Conservation (phyloP, 2,329 filamentous ascomycete genomes). For the Monosporascus sp. region DNA sequence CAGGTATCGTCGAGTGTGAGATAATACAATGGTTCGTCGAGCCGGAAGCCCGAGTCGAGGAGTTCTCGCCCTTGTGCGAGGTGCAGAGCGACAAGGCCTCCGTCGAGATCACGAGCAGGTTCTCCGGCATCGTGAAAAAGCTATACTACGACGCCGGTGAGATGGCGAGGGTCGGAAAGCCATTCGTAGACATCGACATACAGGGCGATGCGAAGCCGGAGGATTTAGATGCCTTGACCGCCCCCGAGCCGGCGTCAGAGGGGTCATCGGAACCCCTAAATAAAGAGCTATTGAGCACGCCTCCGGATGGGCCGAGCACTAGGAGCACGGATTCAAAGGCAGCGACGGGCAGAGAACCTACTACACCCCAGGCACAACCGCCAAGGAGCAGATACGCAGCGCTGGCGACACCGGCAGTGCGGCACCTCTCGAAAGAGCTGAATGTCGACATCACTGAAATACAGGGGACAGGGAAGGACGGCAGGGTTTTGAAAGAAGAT, state of each 20-base stretch:
- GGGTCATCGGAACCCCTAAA: conserved; percentile 20
- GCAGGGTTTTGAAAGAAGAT: conserved; percentile 88
- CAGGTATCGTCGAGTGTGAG: conserved; percentile 96
- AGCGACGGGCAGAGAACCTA: conserved; percentile 3
- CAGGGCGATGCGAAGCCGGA: conserved; percentile 66
- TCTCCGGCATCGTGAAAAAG: conserved; percentile 92
- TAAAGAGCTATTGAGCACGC: conserved; percentile 14
- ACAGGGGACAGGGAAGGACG: conserved; percentile 81
- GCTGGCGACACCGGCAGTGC: conserved; percentile 86
- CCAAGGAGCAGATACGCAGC: conserved; percentile 61
- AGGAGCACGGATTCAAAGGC: conserved; percentile 5
- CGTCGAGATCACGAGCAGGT: conserved; percentile 89
- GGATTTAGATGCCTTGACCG: conserved; percentile 41
- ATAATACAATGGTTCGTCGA: conserved; percentile 99
- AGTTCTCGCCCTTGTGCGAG: conserved; percentile 96
- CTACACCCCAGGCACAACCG: conserved; percentile 17
- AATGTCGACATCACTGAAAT: conserved; percentile 74
- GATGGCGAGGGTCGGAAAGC: conserved; percentile 92
- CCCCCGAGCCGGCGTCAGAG: conserved; percentile 25
- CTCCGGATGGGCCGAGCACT: conserved; percentile 9
- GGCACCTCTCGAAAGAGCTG: conserved; percentile 77
- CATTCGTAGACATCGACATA: conserved; percentile 92
- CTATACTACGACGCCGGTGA: conserved; percentile 93
- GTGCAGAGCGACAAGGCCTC: conserved; percentile 96
- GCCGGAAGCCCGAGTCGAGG: conserved; percentile 89